A percentile compares a stretch with the other conserved stretches of the same genome.
Conservation (phyloP, 1,139 yeast genomes). For the Suhomyces coccinellae region DNA sequence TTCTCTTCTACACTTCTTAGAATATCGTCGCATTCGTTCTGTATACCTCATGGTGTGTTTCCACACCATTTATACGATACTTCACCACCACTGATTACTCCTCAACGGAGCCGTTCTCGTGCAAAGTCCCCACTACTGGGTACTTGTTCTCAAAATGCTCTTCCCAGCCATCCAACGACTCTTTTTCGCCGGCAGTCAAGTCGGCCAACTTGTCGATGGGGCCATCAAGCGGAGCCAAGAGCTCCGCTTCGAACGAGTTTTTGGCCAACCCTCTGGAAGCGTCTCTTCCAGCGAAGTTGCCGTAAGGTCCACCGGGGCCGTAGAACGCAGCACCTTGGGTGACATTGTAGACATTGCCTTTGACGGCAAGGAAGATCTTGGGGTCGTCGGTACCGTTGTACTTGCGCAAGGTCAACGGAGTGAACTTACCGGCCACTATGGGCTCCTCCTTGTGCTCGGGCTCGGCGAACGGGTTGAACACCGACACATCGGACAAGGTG, state of each 20-base stretch:
- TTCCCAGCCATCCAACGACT: conserved; percentile 82
- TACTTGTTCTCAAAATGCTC: conserved; percentile 80
- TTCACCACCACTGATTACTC: no score
- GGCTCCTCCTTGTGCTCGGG: conserved; percentile 44
- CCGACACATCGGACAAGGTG: conserved; percentile 21
- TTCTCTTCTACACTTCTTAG: no score
- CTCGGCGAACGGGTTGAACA: conserved; percentile 22
- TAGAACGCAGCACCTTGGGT: conserved; percentile 79
- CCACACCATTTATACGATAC: no score
- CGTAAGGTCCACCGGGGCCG: conserved; percentile 96
- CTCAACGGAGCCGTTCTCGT: conserved; percentile 10
- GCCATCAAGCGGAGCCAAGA: conserved; percentile 57
- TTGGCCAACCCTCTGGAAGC: conserved; percentile 92
- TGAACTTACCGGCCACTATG: conserved; percentile 74
- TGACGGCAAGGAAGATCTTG: conserved; percentile 78
- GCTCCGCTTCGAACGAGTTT: conserved; percentile 76
- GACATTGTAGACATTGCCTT: conserved; percentile 85
- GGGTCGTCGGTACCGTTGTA: conserved; percentile 81
- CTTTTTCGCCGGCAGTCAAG: conserved; percentile 59
- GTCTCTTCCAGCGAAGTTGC: conserved; percentile 94
- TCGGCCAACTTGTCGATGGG: conserved; percentile 74
- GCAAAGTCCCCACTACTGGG: conserved; percentile 63
- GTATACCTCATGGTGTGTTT: no score
- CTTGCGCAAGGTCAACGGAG: conserved; percentile 70
- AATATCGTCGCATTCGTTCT: no score